Percentiles rank a stretch among this genome's conserved stretches.
These are phyloP conservation scores for Xylariaceae sp. DNA, from an alignment of 2,329 filamentous ascomycete genomes.

Conservation along the genomic window DNA sequence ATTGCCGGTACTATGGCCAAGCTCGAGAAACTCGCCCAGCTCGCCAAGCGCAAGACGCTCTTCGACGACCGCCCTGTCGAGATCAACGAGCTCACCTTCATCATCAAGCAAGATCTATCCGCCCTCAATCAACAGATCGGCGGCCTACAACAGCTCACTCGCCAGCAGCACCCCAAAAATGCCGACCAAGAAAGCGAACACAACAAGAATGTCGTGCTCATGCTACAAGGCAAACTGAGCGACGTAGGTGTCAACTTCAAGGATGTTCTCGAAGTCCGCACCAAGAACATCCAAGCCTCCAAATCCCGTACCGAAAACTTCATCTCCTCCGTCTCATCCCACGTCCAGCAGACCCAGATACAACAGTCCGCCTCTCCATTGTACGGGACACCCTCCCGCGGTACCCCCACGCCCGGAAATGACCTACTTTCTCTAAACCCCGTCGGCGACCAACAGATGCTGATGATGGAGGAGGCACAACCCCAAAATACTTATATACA, in stretches of 20 bases:
- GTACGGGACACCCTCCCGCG: slow-evolving; percentile 65
- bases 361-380: slow-evolving; percentile 78
- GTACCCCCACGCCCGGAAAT: slow-evolving; percentile 58
- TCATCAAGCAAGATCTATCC: slow-evolving; percentile 96
- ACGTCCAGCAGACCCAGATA: slow-evolving; percentile 64
- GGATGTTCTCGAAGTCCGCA: slow-evolving; percentile 91
- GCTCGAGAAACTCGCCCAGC: slow-evolving; percentile 84
- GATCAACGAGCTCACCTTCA: slow-evolving; percentile 93
- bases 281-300: slow-evolving; percentile 96
- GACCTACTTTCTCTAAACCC: slow-evolving; percentile 85
- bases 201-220: slow-evolving; percentile 93
- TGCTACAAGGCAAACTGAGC: slow-evolving; percentile 86
- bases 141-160: slow-evolving; percentile 71
- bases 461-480: slow-evolving; percentile 91
- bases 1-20: slow-evolving; percentile 94
- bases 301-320: slow-evolving; percentile 93
- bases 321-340: slow-evolving; percentile 80
- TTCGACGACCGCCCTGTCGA: slow-evolving; percentile 97
- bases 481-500: slow-evolving; percentile 85
- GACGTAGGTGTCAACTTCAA: slow-evolving; percentile 96
- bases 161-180: slow-evolving; percentile 67
- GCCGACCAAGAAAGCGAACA: slow-evolving; percentile 84
- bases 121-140: slow-evolving; percentile 82
- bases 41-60: slow-evolving; percentile 93
- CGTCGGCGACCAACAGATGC: slow-evolving; percentile 78